Evolutionary conservation across 1,139 yeast genomes (phyloP).

Genomic region (Taphrina pruni): DNA sequence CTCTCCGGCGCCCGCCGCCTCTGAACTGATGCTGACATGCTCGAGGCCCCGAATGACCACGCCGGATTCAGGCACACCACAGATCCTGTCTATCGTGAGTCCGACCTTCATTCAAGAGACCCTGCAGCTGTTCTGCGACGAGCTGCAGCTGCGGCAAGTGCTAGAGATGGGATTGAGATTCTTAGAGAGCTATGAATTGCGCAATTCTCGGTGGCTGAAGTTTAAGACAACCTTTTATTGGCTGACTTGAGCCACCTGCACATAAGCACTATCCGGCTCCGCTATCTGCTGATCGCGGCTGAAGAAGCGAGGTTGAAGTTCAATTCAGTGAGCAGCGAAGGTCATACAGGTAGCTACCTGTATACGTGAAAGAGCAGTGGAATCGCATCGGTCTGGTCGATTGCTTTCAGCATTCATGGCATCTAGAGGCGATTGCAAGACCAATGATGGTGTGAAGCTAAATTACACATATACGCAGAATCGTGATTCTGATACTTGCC

Average conservation of each 20-base stretch:
- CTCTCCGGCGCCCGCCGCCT: constrained; percentile 2
- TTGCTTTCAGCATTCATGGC: constrained; percentile 1
- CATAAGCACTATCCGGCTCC: not conserved
- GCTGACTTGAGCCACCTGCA: not conserved
- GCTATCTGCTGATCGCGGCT: not conserved
- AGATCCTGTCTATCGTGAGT: too few relatives aligned
- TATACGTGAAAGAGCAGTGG: too few relatives aligned
- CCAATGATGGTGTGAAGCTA: constrained; percentile 25
- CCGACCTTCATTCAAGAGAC: too few relatives aligned
- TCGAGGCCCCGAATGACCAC: too few relatives aligned
- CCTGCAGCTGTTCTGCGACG: too few relatives aligned
- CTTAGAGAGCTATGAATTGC: not conserved
- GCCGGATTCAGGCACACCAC: too few relatives aligned
- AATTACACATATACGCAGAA: constrained; percentile 1
- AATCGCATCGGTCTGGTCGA: too few relatives aligned
- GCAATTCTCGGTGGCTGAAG: constrained; percentile 2
- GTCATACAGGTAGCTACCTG: too few relatives aligned
- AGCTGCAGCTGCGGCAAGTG: not conserved
- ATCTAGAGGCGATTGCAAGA: not conserved
- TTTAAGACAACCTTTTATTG: not conserved
- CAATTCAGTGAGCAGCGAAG: too few relatives aligned
- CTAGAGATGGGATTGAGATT: not conserved
- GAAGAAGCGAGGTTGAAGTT: not conserved
- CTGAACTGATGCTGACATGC: not conserved
- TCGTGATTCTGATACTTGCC: constrained; percentile 13